Evolutionary conservation across 495 filamentous ascomycete genomes (phyloP), one percentile per base, ranked within the genome.

Genomic region (Xylaria bambusicola): DNA sequence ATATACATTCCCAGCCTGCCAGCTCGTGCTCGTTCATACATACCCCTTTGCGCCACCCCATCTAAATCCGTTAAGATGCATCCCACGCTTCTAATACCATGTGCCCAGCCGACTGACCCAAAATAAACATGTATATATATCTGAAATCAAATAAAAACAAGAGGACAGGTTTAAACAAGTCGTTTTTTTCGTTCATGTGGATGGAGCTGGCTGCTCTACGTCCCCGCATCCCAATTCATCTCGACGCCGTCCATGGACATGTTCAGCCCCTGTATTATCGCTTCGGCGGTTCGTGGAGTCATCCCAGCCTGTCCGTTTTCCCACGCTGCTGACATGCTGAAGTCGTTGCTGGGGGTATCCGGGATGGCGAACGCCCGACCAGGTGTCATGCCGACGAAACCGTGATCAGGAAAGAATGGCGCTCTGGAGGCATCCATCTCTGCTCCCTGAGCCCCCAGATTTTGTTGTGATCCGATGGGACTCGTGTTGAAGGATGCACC

Each of bases 211-310:
- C 8, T 4, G 23, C 29, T 47, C 40, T 47, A 17, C 7, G 35
- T 49, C 23, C 35, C 45, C 40, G 38, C 56, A 31, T 66, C 67
- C 74, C 70, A 72, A 36, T 59, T 57, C 56, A 72, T 59, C 31
- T 77, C 76, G 67, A 81, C 72, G 38, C 64, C 67, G 18, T 81
- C 78, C 68, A 81, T 76, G 7, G 71, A 64, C 31, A 80, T 75
- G 12, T 72, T 66, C 66, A 82, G 75, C n/a, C 77, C 72, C 52
- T 75, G 73, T 15, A 83, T 69, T 17, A 83, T 71, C 0, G 79
- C 77, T 23, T 82, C 76, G 29, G 57, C 57, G 3, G 73, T 72
- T 1, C 77, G 73, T 26, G 80, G 79, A 18, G 78, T 81, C 74
- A 82, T 77, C 7, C 71, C 78, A 33, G 57, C 62, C 51, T 75